Evolutionary conservation across 345 rosid species (phyloP).

Genomic region (Eucalyptus erythrocorys): DNA sequence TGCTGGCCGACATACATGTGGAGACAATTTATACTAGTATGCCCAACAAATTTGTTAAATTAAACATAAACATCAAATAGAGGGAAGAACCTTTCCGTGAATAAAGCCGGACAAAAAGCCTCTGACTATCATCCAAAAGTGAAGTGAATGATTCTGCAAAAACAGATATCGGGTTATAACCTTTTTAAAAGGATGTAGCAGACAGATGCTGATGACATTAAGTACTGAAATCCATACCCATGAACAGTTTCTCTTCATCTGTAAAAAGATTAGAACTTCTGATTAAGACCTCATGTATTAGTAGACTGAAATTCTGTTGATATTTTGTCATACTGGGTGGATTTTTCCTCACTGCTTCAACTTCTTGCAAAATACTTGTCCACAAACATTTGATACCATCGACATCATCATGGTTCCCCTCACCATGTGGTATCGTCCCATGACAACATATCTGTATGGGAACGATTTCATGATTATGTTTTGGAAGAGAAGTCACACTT

Average conservation of each 20-base stretch:
- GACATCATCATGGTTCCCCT: conserved; percentile 10
- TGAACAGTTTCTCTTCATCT: conserved; percentile 44
- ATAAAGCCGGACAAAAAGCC: conserved; percentile 85
- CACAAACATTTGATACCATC: conserved; percentile 35
- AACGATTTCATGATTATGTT: conserved; percentile 40
- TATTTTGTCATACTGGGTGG: conserved; percentile 42
- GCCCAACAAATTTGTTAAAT: not conserved
- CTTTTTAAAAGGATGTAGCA: not conserved
- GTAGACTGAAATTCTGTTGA: conserved; percentile 57
- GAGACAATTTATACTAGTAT: not conserved
- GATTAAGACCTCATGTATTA: conserved; percentile 56
- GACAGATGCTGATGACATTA: not conserved
- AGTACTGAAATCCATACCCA: conserved; percentile 32
- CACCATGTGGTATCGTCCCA: conserved; percentile 8
- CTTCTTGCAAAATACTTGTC: conserved; percentile 47
- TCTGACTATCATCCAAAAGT: conserved; percentile 64
- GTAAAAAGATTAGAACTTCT: conserved; percentile 52
- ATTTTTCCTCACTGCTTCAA: conserved; percentile 25
- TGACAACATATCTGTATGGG: conserved; percentile 45
- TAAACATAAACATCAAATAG: not conserved
- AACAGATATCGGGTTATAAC: not conserved
- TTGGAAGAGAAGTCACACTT: conserved; percentile 40
- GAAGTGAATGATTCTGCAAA: conserved; percentile 57
- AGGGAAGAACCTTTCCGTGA: conserved; percentile 56
- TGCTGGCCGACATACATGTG: not conserved